Percentiles rank a stretch among this genome's conserved stretches.
Conservation (phyloP, 2,329 filamentous ascomycete genomes). For the Nothomitra cinnamomea region DNA sequence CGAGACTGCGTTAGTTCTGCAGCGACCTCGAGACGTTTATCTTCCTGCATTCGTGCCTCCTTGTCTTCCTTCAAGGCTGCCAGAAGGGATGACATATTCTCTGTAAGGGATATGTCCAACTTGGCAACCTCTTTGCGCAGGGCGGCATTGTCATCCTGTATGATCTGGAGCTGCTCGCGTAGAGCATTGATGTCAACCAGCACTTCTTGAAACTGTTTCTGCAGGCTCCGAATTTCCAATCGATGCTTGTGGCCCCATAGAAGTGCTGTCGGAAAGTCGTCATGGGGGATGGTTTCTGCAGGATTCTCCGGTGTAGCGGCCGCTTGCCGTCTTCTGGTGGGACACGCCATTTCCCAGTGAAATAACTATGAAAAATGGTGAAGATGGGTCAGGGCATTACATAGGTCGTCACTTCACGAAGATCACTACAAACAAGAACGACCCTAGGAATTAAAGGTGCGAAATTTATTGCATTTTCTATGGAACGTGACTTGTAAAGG, state of each 20-base stretch:
- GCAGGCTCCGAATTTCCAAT: not conserved
- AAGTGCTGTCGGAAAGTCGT: not conserved
- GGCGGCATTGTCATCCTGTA: not conserved
- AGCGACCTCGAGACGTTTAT: too few species aligned
- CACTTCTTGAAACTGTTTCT: not conserved
- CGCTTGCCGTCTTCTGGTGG: not conserved
- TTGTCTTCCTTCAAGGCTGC: too few species aligned
- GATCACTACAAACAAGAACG: too few species aligned
- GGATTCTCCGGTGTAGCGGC: not conserved
- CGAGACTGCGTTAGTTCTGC: too few species aligned
- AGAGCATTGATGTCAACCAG: not conserved
- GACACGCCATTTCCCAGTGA: too few species aligned
- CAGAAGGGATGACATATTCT: too few species aligned
- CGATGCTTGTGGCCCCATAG: not conserved
- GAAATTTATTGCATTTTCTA: conserved; percentile 2
- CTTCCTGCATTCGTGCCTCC: too few species aligned
- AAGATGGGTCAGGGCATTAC: not conserved
- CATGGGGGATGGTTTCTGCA: not conserved
- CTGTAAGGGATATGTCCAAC: too few species aligned
- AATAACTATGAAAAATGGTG: too few species aligned
- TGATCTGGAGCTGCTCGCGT: not conserved
- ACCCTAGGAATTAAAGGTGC: not conserved
- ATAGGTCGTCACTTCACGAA: not conserved
- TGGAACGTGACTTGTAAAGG: not conserved
- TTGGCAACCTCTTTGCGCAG: not conserved